These are phyloP conservation scores for Solanum etuberosum DNA, from an alignment of 257 asterid species.

Conservation along the genomic window DNA sequence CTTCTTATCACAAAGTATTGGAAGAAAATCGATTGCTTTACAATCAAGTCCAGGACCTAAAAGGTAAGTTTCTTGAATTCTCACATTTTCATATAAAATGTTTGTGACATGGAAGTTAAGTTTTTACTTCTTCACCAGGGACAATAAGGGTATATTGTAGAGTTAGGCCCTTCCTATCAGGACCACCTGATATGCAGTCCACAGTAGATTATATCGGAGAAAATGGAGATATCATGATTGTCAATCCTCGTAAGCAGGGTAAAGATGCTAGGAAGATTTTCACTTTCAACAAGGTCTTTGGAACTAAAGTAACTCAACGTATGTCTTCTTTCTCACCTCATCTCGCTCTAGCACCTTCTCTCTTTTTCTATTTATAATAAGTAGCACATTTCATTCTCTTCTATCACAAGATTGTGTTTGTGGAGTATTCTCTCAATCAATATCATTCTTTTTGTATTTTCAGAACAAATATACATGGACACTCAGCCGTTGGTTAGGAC, in stretches of 20 bases:
- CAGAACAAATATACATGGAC: slow-evolving; percentile 77
- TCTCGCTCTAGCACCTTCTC: background rate
- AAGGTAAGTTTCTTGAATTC: slow-evolving; percentile 35
- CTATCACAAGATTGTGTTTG: background rate
- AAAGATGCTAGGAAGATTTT: slow-evolving; percentile 75
- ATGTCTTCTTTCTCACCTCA: slow-evolving; percentile 11
- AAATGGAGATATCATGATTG: slow-evolving; percentile 83
- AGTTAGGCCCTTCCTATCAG: slow-evolving; percentile 69
- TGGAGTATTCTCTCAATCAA: slow-evolving; percentile 1
- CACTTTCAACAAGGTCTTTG: slow-evolving; percentile 74
- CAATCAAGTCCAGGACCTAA: slow-evolving; percentile 90
- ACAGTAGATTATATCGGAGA: slow-evolving; percentile 87
- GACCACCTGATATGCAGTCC: slow-evolving; percentile 46
- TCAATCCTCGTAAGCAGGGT: slow-evolving; percentile 68
- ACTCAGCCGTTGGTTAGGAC: slow-evolving; percentile 76
- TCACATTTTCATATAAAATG: background rate
- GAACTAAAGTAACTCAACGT: slow-evolving; percentile 63
- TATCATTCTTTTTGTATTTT: slow-evolving; percentile 9
- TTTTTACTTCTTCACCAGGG: slow-evolving; percentile 30
- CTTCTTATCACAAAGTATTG: slow-evolving; percentile 71
- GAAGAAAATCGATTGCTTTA: slow-evolving; percentile 82
- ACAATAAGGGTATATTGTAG: slow-evolving; percentile 80
- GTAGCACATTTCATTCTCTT: background rate
- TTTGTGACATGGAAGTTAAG: background rate
- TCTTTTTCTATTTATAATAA: background rate